These are phyloP conservation scores for Aureobasidium sp. DNA, from an alignment of 2,329 filamentous ascomycete genomes.

Conservation along the genomic window DNA sequence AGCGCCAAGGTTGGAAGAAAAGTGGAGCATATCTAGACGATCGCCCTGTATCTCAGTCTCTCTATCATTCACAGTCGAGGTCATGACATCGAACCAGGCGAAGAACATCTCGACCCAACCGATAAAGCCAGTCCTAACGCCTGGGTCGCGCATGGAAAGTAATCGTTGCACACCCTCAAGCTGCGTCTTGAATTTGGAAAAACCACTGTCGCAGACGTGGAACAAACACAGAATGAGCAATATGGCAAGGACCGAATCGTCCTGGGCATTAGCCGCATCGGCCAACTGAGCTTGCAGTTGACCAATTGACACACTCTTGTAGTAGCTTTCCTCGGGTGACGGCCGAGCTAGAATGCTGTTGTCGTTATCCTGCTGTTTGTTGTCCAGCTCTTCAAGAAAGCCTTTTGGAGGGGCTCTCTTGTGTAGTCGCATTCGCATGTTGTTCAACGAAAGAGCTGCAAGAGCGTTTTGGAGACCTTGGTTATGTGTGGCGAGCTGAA, in stretches of 20 bases:
- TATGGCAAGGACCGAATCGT: slow-evolving; percentile 82
- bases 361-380: slow-evolving; percentile 19
- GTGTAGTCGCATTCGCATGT: slow-evolving; percentile 75
- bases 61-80: slow-evolving; percentile 83
- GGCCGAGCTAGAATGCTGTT: slow-evolving; percentile 38
- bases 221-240: slow-evolving; percentile 85
- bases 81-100: slow-evolving; percentile 90
- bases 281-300: slow-evolving; percentile 79
- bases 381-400: slow-evolving; percentile 27
- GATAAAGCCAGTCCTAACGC: slow-evolving; percentile 57
- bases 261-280: slow-evolving; percentile 64
- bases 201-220: slow-evolving; percentile 86
- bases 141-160: slow-evolving; percentile 64
- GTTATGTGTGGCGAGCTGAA: slow-evolving; percentile 69
- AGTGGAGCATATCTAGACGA: slow-evolving; percentile 56
- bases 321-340: slow-evolving; percentile 69
- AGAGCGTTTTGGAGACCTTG: slow-evolving; percentile 87
- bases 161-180: slow-evolving; percentile 91
- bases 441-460: slow-evolving; percentile 81
- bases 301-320: slow-evolving; percentile 76
- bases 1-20: slow-evolving; percentile 62
- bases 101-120: slow-evolving; percentile 91
- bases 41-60: slow-evolving; percentile 69
- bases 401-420: slow-evolving; percentile 40
- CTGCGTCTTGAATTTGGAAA: slow-evolving; percentile 88